These are phyloP conservation scores for Fusarium marasasianum DNA, from an alignment of 2,329 filamentous ascomycete genomes.

Conservation along the genomic window DNA sequence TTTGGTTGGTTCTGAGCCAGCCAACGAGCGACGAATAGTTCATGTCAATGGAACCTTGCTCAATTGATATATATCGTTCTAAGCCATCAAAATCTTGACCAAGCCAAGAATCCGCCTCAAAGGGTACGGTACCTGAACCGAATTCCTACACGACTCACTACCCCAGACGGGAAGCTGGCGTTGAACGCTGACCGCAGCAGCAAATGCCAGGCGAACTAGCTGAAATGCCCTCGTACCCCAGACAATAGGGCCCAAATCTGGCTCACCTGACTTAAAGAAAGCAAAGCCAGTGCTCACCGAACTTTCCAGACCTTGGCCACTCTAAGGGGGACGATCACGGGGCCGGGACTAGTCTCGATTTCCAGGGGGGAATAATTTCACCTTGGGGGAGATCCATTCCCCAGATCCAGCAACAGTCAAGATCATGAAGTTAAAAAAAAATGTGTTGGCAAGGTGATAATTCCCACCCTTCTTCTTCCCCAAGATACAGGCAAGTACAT, in stretches of 20 bases:
- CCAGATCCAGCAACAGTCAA: conserved; percentile 31
- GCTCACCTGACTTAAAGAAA: conserved; percentile 37
- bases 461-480: conserved; percentile 17
- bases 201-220: conserved; percentile 24
- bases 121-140: conserved; percentile 13
- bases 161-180: conserved; percentile 35
- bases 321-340: conserved; percentile 36
- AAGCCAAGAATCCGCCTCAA: not conserved
- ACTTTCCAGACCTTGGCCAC: conserved; percentile 37
- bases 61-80: not conserved
- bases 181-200: conserved; percentile 17
- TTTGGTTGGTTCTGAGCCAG: conserved; percentile 20
- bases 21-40: conserved; percentile 15
- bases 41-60: conserved; percentile 13
- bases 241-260: conserved; percentile 14
- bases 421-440: conserved; percentile 29
- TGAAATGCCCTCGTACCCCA: conserved; percentile 21
- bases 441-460: conserved; percentile 21
- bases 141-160: conserved; percentile 31
- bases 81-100: conserved; percentile 18
- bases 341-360: conserved; percentile 29
- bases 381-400: conserved; percentile 21
- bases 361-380: conserved; percentile 18
- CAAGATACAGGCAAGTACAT: not conserved
- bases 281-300: conserved; percentile 36